Percentiles rank a stretch among this genome's conserved stretches.
Evolutionary conservation across 2,329 filamentous ascomycete genomes (phyloP).

Genomic region (Drechslerella coelobrocha): DNA sequence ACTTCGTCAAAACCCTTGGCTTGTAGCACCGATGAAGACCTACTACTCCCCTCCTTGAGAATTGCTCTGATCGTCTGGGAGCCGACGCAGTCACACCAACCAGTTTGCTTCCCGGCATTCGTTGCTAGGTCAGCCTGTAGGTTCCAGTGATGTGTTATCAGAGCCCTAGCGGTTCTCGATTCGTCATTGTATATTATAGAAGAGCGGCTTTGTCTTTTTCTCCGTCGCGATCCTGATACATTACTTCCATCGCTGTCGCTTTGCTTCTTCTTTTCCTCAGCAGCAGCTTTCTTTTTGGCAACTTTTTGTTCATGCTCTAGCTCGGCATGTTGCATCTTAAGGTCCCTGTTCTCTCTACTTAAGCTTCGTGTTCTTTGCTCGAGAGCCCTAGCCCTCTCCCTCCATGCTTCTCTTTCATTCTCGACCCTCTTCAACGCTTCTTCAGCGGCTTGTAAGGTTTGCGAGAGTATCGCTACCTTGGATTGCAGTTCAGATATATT

Average conservation of each 20-base stretch:
- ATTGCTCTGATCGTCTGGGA: slow-evolving; percentile 35
- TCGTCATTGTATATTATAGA: slow-evolving; percentile 28
- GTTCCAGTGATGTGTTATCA: slow-evolving; percentile 48
- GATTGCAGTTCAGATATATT: slow-evolving; percentile 25
- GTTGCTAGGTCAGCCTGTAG: slow-evolving; percentile 33
- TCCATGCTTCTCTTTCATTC: slow-evolving; percentile 51
- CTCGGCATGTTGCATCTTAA: slow-evolving; percentile 35
- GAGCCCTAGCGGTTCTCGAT: slow-evolving; percentile 22
- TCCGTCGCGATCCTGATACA: slow-evolving; percentile 3
- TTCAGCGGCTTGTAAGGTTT: slow-evolving; percentile 35
- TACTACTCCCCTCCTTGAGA: slow-evolving; percentile 31
- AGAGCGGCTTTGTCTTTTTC: slow-evolving; percentile 21
- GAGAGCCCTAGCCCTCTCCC: slow-evolving; percentile 41
- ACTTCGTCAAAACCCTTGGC: slow-evolving; percentile 36
- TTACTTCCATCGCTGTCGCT: not conserved
- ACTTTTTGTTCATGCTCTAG: slow-evolving; percentile 30
- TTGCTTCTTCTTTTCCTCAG: slow-evolving; percentile 14
- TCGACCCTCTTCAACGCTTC: slow-evolving; percentile 47
- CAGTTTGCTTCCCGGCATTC: slow-evolving; percentile 15
- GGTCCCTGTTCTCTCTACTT: slow-evolving; percentile 47
- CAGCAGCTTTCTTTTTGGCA: slow-evolving; percentile 9
- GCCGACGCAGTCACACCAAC: slow-evolving; percentile 38
- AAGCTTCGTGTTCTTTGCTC: slow-evolving; percentile 46
- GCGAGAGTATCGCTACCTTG: slow-evolving; percentile 26
- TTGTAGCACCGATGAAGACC: slow-evolving; percentile 16